Evolutionary conservation across 208 protist species (phyloP), one percentile per base, ranked within the genome.

Genomic region (Trypanosomatidae sp.): DNA sequence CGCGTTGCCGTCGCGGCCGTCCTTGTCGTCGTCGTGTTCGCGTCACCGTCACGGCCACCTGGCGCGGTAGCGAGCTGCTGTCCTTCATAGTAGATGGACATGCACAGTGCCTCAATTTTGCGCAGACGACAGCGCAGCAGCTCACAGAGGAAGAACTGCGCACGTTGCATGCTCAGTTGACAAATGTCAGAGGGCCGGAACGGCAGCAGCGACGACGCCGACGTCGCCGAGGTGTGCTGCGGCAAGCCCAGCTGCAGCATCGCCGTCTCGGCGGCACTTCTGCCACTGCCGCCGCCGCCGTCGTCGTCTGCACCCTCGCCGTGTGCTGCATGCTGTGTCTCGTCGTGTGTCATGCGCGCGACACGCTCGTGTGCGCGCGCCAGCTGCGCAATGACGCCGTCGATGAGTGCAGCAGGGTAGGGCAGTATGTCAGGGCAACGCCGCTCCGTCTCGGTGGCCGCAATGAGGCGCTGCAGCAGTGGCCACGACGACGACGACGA

Each of bases 171-270:
- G 57, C 88, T 77, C 11, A 89, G 45, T 1, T 43, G 26, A 52
- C 87, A 74, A 16, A 92, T 75, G 48, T 89, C 78, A 0, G 78
- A 87, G 0, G 76, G 76, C 28, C 66, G 59, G 38, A 92, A 89
- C 3, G 84, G 80, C 5, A 92, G 56, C 4, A 92, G 56, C 11
- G 82, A 87, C 15, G 39, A 13, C 1, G 16, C 13, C 37, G 21
- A 18, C 11, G 4, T 18, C 37, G 37, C 37, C 4, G 37, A 42
- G 4, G 37, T 21, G n/a, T n/a, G n/a, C n/a, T n/a, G n/a, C n/a
- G n/a, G n/a, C n/a, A n/a, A n/a, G n/a, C n/a, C n/a, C n/a, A n/a
- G n/a, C n/a, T n/a, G n/a, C n/a, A n/a, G n/a, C n/a, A n/a, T n/a
- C n/a, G n/a, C n/a, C n/a, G n/a, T n/a, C n/a, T 35, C 11, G n/a